These are phyloP conservation scores for Pneumocystis oryctolagi DNA, from an alignment of 1,139 yeast species.

Conservation along the genomic window DNA sequence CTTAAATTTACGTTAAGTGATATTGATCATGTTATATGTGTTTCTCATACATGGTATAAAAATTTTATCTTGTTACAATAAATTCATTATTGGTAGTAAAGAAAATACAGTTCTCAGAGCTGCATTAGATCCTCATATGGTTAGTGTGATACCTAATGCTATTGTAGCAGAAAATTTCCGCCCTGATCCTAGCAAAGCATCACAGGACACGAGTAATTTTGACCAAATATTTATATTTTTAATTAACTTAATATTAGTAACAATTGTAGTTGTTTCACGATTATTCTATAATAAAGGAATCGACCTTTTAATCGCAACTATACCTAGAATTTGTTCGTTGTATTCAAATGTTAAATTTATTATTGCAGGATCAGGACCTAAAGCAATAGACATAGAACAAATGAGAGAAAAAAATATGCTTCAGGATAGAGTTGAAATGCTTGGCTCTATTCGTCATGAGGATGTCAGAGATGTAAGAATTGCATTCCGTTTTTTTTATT, in stretches of 20 bases:
- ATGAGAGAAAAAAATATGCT: constrained; percentile 78
- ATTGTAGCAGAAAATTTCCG: constrained; percentile 68
- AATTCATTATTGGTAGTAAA: constrained; percentile 27
- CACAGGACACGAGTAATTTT: constrained; percentile 16
- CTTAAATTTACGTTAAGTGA: constrained; percentile 73
- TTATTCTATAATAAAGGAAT: constrained; percentile 95
- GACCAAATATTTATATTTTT: not conserved
- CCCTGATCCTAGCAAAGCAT: constrained; percentile 35
- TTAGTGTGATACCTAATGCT: constrained; percentile 93
- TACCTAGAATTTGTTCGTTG: constrained; percentile 62
- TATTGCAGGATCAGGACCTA: constrained; percentile 96
- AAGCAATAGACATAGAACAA: constrained; percentile 81
- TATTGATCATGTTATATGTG: constrained; percentile 86
- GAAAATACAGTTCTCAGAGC: constrained; percentile 90
- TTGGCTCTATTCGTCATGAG: constrained; percentile 85
- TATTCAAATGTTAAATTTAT: constrained; percentile 58
- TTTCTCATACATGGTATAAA: constrained; percentile 64
- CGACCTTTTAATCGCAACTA: constrained; percentile 67
- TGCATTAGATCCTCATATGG: constrained; percentile 57
- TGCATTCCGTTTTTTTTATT: not conserved
- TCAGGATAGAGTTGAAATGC: constrained; percentile 72
- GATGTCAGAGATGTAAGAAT: constrained; percentile 50
- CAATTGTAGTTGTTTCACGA: constrained; percentile 82
- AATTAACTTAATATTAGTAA: constrained; percentile 24
- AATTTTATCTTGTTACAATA: not conserved